These are phyloP conservation scores for Iris macrosiphon DNA, from an alignment of 106 monocot genomes.

Conservation along the genomic window DNA sequence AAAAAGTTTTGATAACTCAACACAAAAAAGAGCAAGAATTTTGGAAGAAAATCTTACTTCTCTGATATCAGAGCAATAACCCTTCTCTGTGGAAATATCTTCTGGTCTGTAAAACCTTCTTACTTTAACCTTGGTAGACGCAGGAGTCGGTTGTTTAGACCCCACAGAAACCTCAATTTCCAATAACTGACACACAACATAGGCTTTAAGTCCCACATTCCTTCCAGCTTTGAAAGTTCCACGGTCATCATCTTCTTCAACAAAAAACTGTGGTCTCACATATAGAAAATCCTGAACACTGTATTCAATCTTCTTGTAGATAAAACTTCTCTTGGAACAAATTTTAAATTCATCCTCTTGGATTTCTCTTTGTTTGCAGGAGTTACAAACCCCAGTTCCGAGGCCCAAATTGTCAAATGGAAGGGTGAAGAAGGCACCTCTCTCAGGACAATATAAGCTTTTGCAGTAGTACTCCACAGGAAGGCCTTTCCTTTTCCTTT, in stretches of 20 bases:
- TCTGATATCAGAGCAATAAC: constrained; percentile 74
- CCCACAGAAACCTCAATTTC: constrained; percentile 24
- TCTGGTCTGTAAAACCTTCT: constrained; percentile 88
- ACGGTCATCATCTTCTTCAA: constrained; percentile 27
- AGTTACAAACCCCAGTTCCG: constrained; percentile 64
- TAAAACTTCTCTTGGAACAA: constrained; percentile 32
- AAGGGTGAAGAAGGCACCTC: constrained; percentile 64
- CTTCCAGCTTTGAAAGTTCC: constrained; percentile 67
- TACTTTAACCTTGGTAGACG: constrained; percentile 40
- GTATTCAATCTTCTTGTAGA: constrained; percentile 50
- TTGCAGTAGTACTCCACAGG: constrained; percentile 62
- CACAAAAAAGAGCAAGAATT: not conserved
- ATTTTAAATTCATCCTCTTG: constrained; percentile 33
- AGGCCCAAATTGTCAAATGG: constrained; percentile 45
- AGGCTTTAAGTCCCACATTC: constrained; percentile 77
- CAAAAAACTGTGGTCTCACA: constrained; percentile 50
- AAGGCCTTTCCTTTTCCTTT: constrained; percentile 72
- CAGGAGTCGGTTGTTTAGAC: constrained; percentile 28
- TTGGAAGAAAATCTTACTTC: constrained; percentile 36
- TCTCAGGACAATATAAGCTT: constrained; percentile 76
- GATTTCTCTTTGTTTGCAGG: constrained; percentile 44
- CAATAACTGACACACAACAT: constrained; percentile 55
- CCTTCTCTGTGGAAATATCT: constrained; percentile 65
- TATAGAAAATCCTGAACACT: constrained; percentile 61
- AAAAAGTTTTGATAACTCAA: not conserved